These are phyloP conservation scores for Lentinula detonsa DNA, from an alignment of 768 basidiomycete genomes.

Conservation along the genomic window DNA sequence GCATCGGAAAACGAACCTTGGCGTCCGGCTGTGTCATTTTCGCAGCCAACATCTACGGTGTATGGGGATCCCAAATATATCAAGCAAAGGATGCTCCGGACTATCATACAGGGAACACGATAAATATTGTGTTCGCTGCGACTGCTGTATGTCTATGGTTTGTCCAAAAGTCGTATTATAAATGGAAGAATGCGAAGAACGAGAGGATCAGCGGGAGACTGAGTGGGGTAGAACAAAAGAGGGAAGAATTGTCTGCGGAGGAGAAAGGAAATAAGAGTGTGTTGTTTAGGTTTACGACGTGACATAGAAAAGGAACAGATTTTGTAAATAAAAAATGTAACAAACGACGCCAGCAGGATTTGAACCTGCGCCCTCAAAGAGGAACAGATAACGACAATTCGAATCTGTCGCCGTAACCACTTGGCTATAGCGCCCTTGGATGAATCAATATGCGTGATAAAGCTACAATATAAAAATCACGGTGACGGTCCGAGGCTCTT, in stretches of 20 bases:
- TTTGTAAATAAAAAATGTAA: no score
- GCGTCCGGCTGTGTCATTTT: constrained; percentile 30
- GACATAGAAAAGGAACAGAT: no score
- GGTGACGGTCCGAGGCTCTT: background rate
- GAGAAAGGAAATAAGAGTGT: constrained; percentile 28
- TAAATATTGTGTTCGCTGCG: constrained; percentile 13
- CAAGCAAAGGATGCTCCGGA: constrained; percentile 27
- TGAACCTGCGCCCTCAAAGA: background rate
- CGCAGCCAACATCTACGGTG: constrained; percentile 18
- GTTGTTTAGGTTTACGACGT: constrained; percentile 26
- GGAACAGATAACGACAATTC: background rate
- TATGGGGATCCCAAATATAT: constrained; percentile 29
- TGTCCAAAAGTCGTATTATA: constrained; percentile 13
- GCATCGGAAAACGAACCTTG: constrained; percentile 26
- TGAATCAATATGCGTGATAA: no score
- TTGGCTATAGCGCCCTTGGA: constrained; percentile 32
- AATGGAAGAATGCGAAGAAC: constrained; percentile 11
- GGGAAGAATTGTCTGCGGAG: constrained; percentile 20
- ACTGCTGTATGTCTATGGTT: constrained; percentile 12
- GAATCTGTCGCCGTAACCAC: constrained; percentile 28
- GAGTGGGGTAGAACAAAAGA: constrained; percentile 16
- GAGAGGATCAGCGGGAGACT: constrained; percentile 14
- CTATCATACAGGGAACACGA: constrained; percentile 12
- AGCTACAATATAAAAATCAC: no score
- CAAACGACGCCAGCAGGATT: background rate